Evolutionary conservation across 768 basidiomycete species (phyloP).

Genomic region (Phanerochaete sordida): DNA sequence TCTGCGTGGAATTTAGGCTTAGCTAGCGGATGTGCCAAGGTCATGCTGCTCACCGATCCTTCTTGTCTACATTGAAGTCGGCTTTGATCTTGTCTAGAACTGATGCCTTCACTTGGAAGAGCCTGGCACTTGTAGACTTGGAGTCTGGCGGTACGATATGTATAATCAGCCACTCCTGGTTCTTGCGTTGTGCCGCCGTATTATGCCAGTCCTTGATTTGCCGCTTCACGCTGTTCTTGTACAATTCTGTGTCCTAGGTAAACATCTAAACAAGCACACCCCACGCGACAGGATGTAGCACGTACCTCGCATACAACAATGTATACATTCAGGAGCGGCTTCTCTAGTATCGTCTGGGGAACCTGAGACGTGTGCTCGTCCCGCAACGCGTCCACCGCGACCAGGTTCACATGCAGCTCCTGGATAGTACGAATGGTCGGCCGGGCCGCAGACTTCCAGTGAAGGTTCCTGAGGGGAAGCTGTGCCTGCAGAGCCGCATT

Average conservation of each 20-base stretch:
- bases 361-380: constrained; percentile 77
- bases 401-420: constrained; percentile 75
- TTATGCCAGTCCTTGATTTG: constrained; percentile 94
- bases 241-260: constrained; percentile 62
- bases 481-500: constrained; percentile 62
- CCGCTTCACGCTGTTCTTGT: constrained; percentile 72
- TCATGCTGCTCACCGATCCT: constrained; percentile 59
- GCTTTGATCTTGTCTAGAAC: constrained; percentile 88
- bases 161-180: constrained; percentile 92
- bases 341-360: constrained; percentile 76
- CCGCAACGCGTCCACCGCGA: constrained; percentile 60
- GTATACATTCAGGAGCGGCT: constrained; percentile 83
- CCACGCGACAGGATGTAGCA: constrained; percentile 6
- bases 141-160: constrained; percentile 78
- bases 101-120: constrained; percentile 82
- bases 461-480: constrained; percentile 83
- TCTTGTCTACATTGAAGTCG: constrained; percentile 88
- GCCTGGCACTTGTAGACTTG: constrained; percentile 53
- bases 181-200: constrained; percentile 58
- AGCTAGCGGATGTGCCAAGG: not conserved
- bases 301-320: constrained; percentile 86
- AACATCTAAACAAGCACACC: constrained; percentile 11
- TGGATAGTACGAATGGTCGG: constrained; percentile 83
- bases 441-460: constrained; percentile 82
- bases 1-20: constrained; percentile 35